phyloP scores from a whole-genome alignment of 169 alveolate genomes.

The Blepharisma undulans region DNA sequence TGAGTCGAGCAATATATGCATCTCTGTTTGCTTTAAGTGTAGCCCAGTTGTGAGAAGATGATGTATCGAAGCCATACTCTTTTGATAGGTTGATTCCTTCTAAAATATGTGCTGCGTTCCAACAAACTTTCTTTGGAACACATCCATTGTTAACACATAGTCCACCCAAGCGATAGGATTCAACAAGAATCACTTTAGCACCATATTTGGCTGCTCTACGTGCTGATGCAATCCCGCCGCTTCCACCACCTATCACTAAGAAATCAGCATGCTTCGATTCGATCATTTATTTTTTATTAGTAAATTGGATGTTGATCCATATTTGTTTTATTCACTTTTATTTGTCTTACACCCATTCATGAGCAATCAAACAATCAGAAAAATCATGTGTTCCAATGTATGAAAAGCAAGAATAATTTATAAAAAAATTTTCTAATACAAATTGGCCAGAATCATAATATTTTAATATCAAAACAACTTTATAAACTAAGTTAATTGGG shows the following conservation, averaged over 20 bases:
- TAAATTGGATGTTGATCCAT: neutral
- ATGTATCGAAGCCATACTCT: constrained; percentile 71
- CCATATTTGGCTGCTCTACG: constrained; percentile 75
- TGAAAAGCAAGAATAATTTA: too few species aligned
- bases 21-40: constrained; percentile 70
- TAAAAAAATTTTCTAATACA: too few species aligned
- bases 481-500: too few species aligned
- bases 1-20: constrained; percentile 73
- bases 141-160: constrained; percentile 95
- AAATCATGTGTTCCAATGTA: too few species aligned
- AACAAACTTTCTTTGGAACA: constrained; percentile 94
- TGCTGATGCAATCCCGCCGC: constrained; percentile 87
- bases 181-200: constrained; percentile 87
- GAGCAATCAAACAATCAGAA: too few species aligned
- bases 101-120: constrained; percentile 74
- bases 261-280: neutral
- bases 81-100: constrained; percentile 73
- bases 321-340: neutral
- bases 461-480: too few species aligned
- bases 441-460: too few species aligned
- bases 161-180: constrained; percentile 86
- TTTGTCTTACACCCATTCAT: too few species aligned
- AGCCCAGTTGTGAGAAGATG: constrained; percentile 50
- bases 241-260: constrained; percentile 86
- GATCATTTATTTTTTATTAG: neutral